Conservation (phyloP, 352 stramenopile species). For the Globisporangium spiculum region DNA sequence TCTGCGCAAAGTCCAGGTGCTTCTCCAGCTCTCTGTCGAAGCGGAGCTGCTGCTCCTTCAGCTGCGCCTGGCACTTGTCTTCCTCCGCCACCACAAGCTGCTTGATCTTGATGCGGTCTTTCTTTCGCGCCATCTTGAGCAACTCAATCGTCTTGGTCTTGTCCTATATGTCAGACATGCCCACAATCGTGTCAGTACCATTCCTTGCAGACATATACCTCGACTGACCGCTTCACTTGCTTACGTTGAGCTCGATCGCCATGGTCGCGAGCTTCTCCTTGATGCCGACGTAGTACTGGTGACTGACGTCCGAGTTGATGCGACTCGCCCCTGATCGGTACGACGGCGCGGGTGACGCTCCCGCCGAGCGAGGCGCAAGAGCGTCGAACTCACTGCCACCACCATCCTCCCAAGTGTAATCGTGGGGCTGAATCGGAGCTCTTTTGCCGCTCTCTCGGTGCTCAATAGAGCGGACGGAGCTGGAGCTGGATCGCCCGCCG, state of each 20-base stretch:
- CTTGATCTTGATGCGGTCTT: constrained; percentile 67
- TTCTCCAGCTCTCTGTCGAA: constrained; percentile 78
- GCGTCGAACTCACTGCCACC: not conserved
- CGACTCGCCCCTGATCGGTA: constrained; percentile 33
- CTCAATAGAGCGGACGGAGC: constrained; percentile 11
- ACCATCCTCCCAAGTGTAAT: constrained; percentile 34
- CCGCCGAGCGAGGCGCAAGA: constrained; percentile 3
- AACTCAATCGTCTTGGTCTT: constrained; percentile 85
- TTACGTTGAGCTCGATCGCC: constrained; percentile 74
- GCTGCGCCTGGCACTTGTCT: constrained; percentile 41
- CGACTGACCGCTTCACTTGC: not conserved
- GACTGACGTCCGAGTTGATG: constrained; percentile 27
- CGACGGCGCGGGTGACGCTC: constrained; percentile 26
- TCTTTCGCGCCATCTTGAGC: constrained; percentile 71
- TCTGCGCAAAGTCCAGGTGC: constrained; percentile 79
- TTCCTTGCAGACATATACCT: not conserved
- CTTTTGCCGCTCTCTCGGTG: constrained; percentile 15
- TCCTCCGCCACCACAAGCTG: constrained; percentile 48
- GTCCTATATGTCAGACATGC: constrained; percentile 36
- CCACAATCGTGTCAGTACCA: not conserved
- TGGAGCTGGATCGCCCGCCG: constrained; percentile 8
- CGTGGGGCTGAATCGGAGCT: constrained; percentile 11
- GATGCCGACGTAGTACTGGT: constrained; percentile 68
- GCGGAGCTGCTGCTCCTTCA: constrained; percentile 55
- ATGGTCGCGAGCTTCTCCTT: constrained; percentile 81